Conservation (phyloP, 768 basidiomycete species). For the Auriscalpium microsporum region DNA sequence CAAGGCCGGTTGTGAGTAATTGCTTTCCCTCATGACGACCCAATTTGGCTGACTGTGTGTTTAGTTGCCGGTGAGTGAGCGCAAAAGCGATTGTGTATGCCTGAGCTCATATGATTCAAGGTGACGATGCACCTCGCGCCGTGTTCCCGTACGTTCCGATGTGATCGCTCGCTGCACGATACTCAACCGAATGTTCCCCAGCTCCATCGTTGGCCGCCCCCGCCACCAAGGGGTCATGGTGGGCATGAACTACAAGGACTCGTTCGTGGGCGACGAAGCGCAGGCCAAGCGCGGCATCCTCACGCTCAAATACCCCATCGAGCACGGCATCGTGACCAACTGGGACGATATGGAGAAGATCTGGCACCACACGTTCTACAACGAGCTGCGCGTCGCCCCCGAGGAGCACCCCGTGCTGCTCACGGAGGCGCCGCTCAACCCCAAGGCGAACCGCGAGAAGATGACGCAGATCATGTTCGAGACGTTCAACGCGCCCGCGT, state of each 20-base stretch:
- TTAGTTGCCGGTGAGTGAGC: constrained; percentile 44
- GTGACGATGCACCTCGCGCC: constrained; percentile 96
- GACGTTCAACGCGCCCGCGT: constrained; percentile 88
- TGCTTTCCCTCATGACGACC: constrained; percentile 15
- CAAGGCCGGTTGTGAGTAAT: constrained; percentile 89
- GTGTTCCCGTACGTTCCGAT: constrained; percentile 78
- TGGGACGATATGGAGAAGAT: constrained; percentile 76
- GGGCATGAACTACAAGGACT: constrained; percentile 73
- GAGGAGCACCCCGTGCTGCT: constrained; percentile 89
- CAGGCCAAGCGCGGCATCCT: constrained; percentile 69
- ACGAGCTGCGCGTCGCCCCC: constrained; percentile 87
- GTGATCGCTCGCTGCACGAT: not conserved
- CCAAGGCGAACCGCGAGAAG: constrained; percentile 89
- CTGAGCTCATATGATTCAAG: constrained; percentile 46
- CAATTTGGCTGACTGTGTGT: constrained; percentile 76
- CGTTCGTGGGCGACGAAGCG: constrained; percentile 68
- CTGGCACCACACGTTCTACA: constrained; percentile 77
- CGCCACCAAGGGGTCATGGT: constrained; percentile 73
- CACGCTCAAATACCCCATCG: constrained; percentile 62
- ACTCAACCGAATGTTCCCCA: constrained; percentile 12
- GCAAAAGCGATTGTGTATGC: constrained; percentile 17
- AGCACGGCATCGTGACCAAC: constrained; percentile 68
- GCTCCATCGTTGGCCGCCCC: constrained; percentile 65
- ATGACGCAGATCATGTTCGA: constrained; percentile 98
- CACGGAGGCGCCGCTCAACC: constrained; percentile 89